Percentiles rank a stretch among this genome's conserved stretches.
Conservation (phyloP, 257 asterid species). For the Petunia secreta region DNA sequence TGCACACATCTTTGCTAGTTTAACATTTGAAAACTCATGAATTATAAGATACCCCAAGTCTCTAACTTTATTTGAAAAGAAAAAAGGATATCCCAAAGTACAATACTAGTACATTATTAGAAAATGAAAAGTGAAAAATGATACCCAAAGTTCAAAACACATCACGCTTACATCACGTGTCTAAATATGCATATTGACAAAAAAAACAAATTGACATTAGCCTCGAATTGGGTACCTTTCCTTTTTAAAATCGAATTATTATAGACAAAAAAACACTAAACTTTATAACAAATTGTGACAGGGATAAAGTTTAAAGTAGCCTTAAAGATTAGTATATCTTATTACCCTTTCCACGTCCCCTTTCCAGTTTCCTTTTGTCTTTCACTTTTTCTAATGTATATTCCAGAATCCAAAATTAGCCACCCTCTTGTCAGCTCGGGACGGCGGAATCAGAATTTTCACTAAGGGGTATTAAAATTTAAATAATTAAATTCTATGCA, state of each 20-base stretch:
- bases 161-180: background rate
- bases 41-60: too few relatives aligned
- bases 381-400: background rate
- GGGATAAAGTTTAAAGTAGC: constrained; percentile 10
- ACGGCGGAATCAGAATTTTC: too few relatives aligned
- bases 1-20: too few relatives aligned
- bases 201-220: background rate
- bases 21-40: too few relatives aligned
- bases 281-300: constrained; percentile 10
- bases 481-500: too few relatives aligned
- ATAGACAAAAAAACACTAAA: background rate
- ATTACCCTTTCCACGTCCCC: background rate
- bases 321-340: background rate
- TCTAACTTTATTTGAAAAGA: too few relatives aligned
- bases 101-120: too few relatives aligned
- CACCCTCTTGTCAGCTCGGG: too few relatives aligned
- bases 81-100: background rate
- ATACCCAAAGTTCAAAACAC: background rate
- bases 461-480: too few relatives aligned
- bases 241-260: background rate
- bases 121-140: background rate
- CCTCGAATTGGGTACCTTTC: background rate
- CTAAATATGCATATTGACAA: background rate
- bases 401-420: constrained; percentile 21
- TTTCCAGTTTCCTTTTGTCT: constrained; percentile 14